phyloP scores from a whole-genome alignment of 2,329 filamentous ascomycete species.

The Hypoxylon sp. region DNA sequence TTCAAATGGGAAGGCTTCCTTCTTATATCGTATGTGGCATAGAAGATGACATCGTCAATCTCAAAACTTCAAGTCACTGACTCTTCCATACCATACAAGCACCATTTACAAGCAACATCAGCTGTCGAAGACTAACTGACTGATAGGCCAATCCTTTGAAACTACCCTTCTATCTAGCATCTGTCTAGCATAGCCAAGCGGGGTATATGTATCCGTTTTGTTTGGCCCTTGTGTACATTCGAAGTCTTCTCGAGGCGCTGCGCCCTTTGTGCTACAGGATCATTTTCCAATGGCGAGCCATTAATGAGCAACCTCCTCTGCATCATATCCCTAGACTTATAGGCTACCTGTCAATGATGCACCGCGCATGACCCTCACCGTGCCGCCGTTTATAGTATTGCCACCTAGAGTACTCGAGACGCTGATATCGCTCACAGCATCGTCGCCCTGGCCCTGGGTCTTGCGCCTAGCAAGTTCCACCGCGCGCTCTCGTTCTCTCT shows the following conservation, averaged over 20 bases:
- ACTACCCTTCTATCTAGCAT: constrained; percentile 3
- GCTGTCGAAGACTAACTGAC: constrained; percentile 8
- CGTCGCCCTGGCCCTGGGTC: constrained; percentile 31
- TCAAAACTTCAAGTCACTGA: not conserved
- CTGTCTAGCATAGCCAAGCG: not conserved
- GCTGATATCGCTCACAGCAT: constrained; percentile 42
- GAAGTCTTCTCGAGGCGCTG: not conserved
- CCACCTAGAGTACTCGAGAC: constrained; percentile 18
- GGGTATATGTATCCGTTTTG: not conserved
- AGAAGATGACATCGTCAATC: too few relatives aligned
- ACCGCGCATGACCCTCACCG: constrained; percentile 48
- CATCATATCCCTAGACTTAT: not conserved
- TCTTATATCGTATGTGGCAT: too few relatives aligned
- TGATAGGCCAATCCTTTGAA: not conserved
- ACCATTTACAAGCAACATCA: constrained; percentile 5
- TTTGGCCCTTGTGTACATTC: not conserved
- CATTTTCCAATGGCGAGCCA: not conserved
- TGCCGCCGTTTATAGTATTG: constrained; percentile 33
- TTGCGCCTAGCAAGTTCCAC: constrained; percentile 44
- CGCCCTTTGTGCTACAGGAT: not conserved
- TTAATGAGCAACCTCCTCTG: not conserved
- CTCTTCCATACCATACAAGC: not conserved
- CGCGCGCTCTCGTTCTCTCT: constrained; percentile 49
- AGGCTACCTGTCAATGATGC: constrained; percentile 43
- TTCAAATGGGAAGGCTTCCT: too few relatives aligned